These are phyloP conservation scores for Massarina eburnea DNA, from an alignment of 2,329 filamentous ascomycete species.

Conservation along the genomic window DNA sequence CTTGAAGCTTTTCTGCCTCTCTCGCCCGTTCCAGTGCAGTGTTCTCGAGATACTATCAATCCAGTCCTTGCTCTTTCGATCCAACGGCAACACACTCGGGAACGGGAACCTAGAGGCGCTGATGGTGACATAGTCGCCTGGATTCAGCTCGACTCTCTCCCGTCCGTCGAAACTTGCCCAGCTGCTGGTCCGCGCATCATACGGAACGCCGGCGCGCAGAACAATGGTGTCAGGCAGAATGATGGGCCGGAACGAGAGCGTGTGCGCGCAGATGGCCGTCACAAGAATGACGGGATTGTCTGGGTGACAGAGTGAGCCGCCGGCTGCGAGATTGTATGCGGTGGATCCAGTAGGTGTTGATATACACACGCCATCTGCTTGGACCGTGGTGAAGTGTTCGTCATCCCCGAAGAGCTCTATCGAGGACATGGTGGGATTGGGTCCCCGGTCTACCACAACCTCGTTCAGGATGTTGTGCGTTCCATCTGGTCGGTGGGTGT, in stretches of 20 bases:
- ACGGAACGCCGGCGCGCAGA: slow-evolving; percentile 88
- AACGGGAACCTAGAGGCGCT: slow-evolving; percentile 80
- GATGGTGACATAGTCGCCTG: slow-evolving; percentile 83
- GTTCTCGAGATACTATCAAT: slow-evolving; percentile 79
- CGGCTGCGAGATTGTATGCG: slow-evolving; percentile 92
- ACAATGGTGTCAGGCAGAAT: slow-evolving; percentile 96
- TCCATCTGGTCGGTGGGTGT: slow-evolving; percentile 81
- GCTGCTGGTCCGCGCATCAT: slow-evolving; percentile 81
- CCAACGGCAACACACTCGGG: slow-evolving; percentile 71
- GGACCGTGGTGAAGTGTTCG: slow-evolving; percentile 90
- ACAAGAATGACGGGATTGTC: slow-evolving; percentile 96
- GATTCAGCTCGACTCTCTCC: slow-evolving; percentile 71
- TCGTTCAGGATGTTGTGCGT: slow-evolving; percentile 94
- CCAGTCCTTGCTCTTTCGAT: slow-evolving; percentile 74
- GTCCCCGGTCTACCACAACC: slow-evolving; percentile 91
- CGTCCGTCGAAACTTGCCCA: slow-evolving; percentile 99
- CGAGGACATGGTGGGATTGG: slow-evolving; percentile 90
- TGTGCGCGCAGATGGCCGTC: slow-evolving; percentile 92
- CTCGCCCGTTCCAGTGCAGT: slow-evolving; percentile 77
- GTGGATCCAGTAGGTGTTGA: slow-evolving; percentile 94
- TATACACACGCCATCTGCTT: slow-evolving; percentile 90
- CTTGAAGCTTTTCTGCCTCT: slow-evolving; percentile 66
- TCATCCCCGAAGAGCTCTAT: slow-evolving; percentile 94
- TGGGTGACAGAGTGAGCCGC: slow-evolving; percentile 92
- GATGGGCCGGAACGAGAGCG: slow-evolving; percentile 92